Percentiles rank a stretch among this genome's conserved stretches.
Evolutionary conservation across 2,329 filamentous ascomycete genomes (phyloP).

Genomic region (Paraconiothyrium sp.): DNA sequence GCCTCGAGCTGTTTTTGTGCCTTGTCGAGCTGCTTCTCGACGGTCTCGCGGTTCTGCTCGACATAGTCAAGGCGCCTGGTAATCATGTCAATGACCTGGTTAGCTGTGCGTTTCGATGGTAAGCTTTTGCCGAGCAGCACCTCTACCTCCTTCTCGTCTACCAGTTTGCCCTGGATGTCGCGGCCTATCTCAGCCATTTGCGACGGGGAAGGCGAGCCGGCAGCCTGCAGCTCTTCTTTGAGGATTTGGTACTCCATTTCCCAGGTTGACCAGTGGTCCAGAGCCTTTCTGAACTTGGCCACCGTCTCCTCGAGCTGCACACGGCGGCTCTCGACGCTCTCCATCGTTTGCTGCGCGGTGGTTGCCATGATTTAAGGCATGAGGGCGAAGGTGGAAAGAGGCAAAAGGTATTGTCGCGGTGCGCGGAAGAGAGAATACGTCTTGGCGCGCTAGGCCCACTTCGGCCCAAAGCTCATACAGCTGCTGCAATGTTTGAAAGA

Average conservation of each 20-base stretch:
- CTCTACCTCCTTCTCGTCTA: slow-evolving; percentile 69
- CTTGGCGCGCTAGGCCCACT: slow-evolving; percentile 33
- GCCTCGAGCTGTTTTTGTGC: slow-evolving; percentile 76
- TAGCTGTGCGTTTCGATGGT: slow-evolving; percentile 59
- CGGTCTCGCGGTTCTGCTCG: slow-evolving; percentile 76
- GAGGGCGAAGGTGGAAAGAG: slow-evolving; percentile 17
- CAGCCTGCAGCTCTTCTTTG: slow-evolving; percentile 77
- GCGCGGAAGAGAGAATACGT: slow-evolving; percentile 15
- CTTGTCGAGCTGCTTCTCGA: slow-evolving; percentile 76
- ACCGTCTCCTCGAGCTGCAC: slow-evolving; percentile 79
- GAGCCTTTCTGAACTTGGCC: slow-evolving; percentile 74
- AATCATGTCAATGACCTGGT: slow-evolving; percentile 74
- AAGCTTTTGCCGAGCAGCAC: slow-evolving; percentile 61
- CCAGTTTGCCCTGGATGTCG: slow-evolving; percentile 70
- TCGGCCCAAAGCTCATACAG: slow-evolving; percentile 14
- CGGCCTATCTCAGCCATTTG: slow-evolving; percentile 59
- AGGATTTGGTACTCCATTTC: slow-evolving; percentile 91
- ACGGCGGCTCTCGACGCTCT: slow-evolving; percentile 78
- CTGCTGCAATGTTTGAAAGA: slow-evolving; percentile 6
- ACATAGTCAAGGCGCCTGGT: slow-evolving; percentile 88
- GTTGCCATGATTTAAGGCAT: slow-evolving; percentile 34
- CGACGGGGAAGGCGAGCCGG: slow-evolving; percentile 33
- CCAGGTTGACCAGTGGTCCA: slow-evolving; percentile 90
- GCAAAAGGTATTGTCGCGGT: slow-evolving; percentile 11
- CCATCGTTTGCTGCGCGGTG: slow-evolving; percentile 60